Evolutionary conservation across 768 basidiomycete species (phyloP), one percentile per base, ranked within the genome.

Genomic region (Lactifluus hygrophoroides): DNA sequence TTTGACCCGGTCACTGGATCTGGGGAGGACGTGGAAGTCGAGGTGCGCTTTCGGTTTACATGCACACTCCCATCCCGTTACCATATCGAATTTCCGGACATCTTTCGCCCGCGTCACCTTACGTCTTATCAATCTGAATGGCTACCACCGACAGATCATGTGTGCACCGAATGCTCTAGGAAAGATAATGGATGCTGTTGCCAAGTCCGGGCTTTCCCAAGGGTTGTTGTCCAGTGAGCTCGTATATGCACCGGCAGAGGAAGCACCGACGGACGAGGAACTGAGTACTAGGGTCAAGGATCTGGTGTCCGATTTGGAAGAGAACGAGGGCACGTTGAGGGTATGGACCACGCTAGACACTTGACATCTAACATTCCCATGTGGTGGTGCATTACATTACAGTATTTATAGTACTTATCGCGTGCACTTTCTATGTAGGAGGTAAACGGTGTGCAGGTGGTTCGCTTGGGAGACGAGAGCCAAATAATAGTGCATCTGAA

Each of bases 261-360:
- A 67, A 51, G 60, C 70, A 68, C 51, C 44, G 42, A 43, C 5
- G 3, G 43, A 65, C 54, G 56, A 57, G 25, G 63, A 54, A 66
- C 56, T 37, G n/a, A 44, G 42, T 32, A 40, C 28, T 28, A 37
- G 5, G 56, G 48, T 65, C 17, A 47, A 21, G 34, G 55, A 48
- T 30, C 53, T 65, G 23, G 49, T 64, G 51, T 28, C 23, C n/a
- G 47, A 55, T 19, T 58, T 65, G 14, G 63, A 64, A 37, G 64
- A 59, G 21, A 58, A 54, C 45, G 61, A 64, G 42, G 51, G 49
- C 30, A 63, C 61, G 21, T 25, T 63, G 30, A 57, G 61, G n/a
- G 61, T 64, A 47, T 63, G 62, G 61, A 63, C 61, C n/a, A 64
- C 61, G 2, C 37, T 63, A n/a, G 57, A 58, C 45, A 25, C 17